phyloP scores from a whole-genome alignment of 768 basidiomycete genomes.

The Pulveroboletus ravenelii region DNA sequence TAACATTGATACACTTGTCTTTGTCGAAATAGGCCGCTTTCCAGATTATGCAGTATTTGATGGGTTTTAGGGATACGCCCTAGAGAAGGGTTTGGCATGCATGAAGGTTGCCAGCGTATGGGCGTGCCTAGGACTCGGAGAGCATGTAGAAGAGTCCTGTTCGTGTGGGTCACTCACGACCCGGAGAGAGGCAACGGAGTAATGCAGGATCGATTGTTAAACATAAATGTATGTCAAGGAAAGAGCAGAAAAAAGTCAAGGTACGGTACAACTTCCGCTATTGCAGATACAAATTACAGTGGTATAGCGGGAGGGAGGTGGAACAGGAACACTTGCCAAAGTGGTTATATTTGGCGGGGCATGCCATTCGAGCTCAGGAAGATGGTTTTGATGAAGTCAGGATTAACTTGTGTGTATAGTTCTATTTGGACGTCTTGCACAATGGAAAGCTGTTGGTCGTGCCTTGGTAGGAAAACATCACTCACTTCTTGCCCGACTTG shows the following conservation, averaged over 20 bases:
- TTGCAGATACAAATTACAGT: not conserved
- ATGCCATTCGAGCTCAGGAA: too few species aligned
- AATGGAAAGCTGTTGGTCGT: too few species aligned
- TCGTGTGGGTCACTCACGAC: not conserved
- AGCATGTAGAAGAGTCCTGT: not conserved
- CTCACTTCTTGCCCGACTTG: too few species aligned
- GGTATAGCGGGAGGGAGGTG: not conserved
- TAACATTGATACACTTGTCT: not conserved
- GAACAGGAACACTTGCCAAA: not conserved
- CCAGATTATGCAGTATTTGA: constrained; percentile 63
- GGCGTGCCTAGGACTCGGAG: not conserved
- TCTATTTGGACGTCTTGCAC: too few species aligned
- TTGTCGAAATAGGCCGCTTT: constrained; percentile 48
- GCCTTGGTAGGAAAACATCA: too few species aligned
- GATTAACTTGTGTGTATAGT: too few species aligned
- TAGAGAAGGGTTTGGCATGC: not conserved
- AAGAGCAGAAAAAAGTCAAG: not conserved
- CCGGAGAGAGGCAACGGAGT: too few species aligned
- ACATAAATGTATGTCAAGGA: not conserved
- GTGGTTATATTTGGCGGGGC: too few species aligned
- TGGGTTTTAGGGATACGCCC: constrained; percentile 56
- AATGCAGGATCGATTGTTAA: not conserved
- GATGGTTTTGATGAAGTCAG: too few species aligned
- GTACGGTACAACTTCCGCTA: not conserved
- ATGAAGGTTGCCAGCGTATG: too few species aligned